Percentiles rank a stretch among this genome's conserved stretches.
phyloP scores from a whole-genome alignment of 495 filamentous ascomycete species.

The Sordaria brevicollis region DNA sequence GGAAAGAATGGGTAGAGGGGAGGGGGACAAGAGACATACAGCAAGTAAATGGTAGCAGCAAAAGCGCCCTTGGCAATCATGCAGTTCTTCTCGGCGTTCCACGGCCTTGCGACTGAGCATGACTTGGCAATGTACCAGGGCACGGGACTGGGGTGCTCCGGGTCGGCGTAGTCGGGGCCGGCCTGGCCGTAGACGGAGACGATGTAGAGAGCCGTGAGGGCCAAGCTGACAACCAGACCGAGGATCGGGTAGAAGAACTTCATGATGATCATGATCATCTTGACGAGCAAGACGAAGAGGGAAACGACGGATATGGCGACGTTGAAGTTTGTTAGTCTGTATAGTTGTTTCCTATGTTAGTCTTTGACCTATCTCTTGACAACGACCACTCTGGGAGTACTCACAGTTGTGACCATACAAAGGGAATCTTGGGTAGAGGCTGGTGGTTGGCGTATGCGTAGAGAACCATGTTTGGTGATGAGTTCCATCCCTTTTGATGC shows the following conservation, averaged over 20 bases:
- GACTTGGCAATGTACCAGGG: slow-evolving; percentile 79
- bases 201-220: slow-evolving; percentile 53
- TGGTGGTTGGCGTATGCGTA: slow-evolving; percentile 72
- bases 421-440: slow-evolving; percentile 50
- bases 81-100: slow-evolving; percentile 55
- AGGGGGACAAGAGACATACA: slow-evolving; percentile 42
- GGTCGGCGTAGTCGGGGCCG: slow-evolving; percentile 70
- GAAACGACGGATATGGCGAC: slow-evolving; percentile 71
- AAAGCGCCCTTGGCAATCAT: slow-evolving; percentile 66
- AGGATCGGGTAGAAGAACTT: slow-evolving; percentile 63
- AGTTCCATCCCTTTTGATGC: slow-evolving; percentile 71
- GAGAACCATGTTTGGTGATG: slow-evolving; percentile 57
- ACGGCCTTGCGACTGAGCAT: slow-evolving; percentile 53
- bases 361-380: background rate
- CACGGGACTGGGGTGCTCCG: slow-evolving; percentile 52
- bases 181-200: slow-evolving; percentile 63
- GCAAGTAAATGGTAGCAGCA: slow-evolving; percentile 56
- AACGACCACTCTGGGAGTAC: slow-evolving; percentile 20
- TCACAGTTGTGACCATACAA: slow-evolving; percentile 78
- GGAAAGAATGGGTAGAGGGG: background rate
- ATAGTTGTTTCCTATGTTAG: slow-evolving; percentile 3
- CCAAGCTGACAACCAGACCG: slow-evolving; percentile 46
- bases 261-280: slow-evolving; percentile 58
- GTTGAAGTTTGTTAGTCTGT: slow-evolving; percentile 70
- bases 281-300: slow-evolving; percentile 56